Percentiles rank a stretch among this genome's conserved stretches.
Conservation (phyloP, 2,329 filamentous ascomycete genomes). For the Alternaria solani region DNA sequence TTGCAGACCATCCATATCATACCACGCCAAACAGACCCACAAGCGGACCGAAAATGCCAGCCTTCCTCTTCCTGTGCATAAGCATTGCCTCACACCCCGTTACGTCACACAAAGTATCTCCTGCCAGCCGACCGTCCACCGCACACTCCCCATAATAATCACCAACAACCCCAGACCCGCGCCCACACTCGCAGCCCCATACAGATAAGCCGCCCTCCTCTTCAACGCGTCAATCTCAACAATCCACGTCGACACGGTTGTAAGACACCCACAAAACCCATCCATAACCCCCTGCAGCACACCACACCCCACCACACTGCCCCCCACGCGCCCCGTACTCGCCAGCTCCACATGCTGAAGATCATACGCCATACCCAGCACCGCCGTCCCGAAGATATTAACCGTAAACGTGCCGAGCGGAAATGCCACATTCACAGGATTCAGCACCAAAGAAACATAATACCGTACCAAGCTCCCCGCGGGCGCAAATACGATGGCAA, state of each 20-base stretch:
- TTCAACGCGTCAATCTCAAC: slow-evolving; percentile 52
- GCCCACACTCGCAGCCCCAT: slow-evolving; percentile 69
- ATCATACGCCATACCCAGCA: slow-evolving; percentile 81
- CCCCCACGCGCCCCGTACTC: slow-evolving; percentile 55
- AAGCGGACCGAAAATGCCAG: not conserved
- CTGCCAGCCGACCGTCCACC: slow-evolving; percentile 67
- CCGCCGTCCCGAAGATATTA: slow-evolving; percentile 78
- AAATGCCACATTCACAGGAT: slow-evolving; percentile 71
- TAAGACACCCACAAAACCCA: slow-evolving; percentile 59
- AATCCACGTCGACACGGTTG: slow-evolving; percentile 60
- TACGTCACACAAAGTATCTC: slow-evolving; percentile 10
- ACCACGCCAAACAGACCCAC: not conserved
- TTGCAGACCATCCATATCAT: not conserved
- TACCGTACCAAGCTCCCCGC: slow-evolving; percentile 79
- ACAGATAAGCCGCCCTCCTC: slow-evolving; percentile 69
- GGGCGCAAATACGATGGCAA: slow-evolving; percentile 83
- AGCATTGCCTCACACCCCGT: not conserved
- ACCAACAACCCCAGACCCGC: slow-evolving; percentile 68
- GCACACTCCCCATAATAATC: slow-evolving; percentile 76
- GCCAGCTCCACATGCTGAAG: slow-evolving; percentile 70
- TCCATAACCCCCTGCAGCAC: slow-evolving; percentile 58
- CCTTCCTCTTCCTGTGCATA: not conserved
- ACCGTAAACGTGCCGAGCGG: slow-evolving; percentile 86
- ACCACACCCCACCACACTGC: slow-evolving; percentile 54
- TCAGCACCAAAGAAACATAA: slow-evolving; percentile 75